phyloP scores from a whole-genome alignment of 169 alveolate genomes.

The Plasmodium inui region DNA sequence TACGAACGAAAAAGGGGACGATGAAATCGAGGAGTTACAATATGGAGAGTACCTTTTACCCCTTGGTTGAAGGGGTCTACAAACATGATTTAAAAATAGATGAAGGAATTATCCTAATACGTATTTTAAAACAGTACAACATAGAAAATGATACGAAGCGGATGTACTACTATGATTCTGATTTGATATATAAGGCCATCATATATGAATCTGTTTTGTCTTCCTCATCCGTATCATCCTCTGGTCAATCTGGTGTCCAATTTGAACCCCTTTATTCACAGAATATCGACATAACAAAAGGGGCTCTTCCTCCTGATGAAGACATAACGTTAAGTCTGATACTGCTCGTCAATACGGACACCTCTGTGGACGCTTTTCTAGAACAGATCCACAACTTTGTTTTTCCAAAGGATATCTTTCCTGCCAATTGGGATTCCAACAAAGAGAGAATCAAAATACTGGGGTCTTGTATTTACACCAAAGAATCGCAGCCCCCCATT shows the following conservation, averaged over 20 bases:
- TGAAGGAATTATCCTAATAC: constrained; percentile 41
- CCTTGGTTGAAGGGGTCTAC: constrained; percentile 22
- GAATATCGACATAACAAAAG: constrained; percentile 9
- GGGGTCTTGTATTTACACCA: constrained; percentile 52
- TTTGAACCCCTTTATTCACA: constrained; percentile 35
- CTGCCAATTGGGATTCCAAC: constrained; percentile 1
- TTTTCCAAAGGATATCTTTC: constrained; percentile 20
- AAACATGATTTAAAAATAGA: constrained; percentile 31
- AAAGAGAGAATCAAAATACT: constrained; percentile 39
- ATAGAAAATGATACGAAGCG: constrained; percentile 13
- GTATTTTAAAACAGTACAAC: constrained; percentile 32
- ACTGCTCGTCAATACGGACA: neutral
- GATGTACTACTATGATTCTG: constrained; percentile 27
- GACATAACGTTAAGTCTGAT: constrained; percentile 62
- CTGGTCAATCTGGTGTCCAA: neutral
- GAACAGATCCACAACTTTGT: constrained; percentile 13
- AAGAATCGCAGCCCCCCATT: constrained; percentile 41
- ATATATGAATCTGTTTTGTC: constrained; percentile 15
- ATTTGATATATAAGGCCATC: constrained; percentile 47
- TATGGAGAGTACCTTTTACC: constrained; percentile 15
- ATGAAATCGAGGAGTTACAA: constrained; percentile 40
- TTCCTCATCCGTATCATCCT: neutral
- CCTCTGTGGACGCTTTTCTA: neutral
- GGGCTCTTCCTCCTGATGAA: neutral
- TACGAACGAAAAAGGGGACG: constrained; percentile 34